phyloP scores from a whole-genome alignment of 2,329 filamentous ascomycete species.

The Immersiporthe knoxdaviesiana region DNA sequence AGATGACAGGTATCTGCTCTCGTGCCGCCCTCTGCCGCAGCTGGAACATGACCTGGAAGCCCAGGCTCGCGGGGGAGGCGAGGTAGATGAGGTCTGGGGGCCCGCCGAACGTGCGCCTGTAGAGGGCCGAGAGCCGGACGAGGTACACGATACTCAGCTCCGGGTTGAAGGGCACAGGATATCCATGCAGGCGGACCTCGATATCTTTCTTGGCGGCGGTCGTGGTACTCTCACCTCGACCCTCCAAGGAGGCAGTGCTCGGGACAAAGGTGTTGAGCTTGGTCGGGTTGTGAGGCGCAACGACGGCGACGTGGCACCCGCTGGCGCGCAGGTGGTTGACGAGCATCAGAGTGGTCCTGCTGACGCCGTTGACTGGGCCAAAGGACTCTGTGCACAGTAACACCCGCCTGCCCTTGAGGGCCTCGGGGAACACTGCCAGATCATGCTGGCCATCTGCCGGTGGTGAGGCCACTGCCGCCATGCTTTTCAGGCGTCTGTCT shows the following conservation, averaged over 20 bases:
- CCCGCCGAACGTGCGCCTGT: conserved; percentile 59
- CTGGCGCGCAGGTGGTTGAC: conserved; percentile 68
- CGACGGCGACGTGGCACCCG: conserved; percentile 67
- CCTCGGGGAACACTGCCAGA: conserved; percentile 48
- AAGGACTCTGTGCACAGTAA: conserved; percentile 73
- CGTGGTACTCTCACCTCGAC: no score
- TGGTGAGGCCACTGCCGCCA: neutral
- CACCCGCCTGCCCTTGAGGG: conserved; percentile 63
- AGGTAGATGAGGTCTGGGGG: conserved; percentile 70
- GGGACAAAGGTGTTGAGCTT: conserved; percentile 57
- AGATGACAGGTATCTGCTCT: conserved; percentile 61
- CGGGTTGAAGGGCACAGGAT: conserved; percentile 71
- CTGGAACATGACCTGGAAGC: conserved; percentile 73
- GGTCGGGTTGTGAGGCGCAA: conserved; percentile 64
- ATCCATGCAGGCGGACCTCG: conserved; percentile 65
- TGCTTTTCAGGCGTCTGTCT: neutral
- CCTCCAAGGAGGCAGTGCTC: neutral
- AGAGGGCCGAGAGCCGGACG: conserved; percentile 65
- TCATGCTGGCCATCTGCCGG: conserved; percentile 38
- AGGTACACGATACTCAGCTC: conserved; percentile 72
- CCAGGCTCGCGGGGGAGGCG: conserved; percentile 69
- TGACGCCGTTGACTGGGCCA: conserved; percentile 74
- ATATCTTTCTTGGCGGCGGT: conserved; percentile 35
- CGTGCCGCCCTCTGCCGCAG: conserved; percentile 60
- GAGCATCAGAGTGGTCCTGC: conserved; percentile 69